phyloP scores from a whole-genome alignment of 2,329 filamentous ascomycete species.

The Cercospora zeina region DNA sequence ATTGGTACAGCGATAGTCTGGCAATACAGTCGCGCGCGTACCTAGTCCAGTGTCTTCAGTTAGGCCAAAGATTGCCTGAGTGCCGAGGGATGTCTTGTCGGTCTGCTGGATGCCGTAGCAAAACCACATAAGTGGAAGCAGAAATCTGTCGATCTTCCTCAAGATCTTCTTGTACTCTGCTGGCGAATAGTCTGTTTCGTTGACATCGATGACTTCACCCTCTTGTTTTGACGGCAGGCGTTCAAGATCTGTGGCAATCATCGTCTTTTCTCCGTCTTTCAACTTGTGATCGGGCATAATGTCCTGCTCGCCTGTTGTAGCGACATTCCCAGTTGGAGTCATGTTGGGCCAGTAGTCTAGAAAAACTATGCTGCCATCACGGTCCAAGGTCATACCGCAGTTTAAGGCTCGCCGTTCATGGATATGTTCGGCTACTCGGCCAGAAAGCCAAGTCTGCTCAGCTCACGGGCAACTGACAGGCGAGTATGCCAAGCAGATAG shows the following conservation, averaged over 20 bases:
- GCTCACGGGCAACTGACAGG: slow-evolving; percentile 15
- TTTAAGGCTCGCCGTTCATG: background rate
- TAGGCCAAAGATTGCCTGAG: slow-evolving; percentile 52
- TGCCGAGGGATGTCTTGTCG: slow-evolving; percentile 47
- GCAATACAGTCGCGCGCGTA: background rate
- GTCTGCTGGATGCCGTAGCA: slow-evolving; percentile 55
- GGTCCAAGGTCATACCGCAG: background rate
- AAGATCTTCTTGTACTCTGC: slow-evolving; percentile 35
- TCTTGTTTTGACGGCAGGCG: slow-evolving; percentile 21
- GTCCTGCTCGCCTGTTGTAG: background rate
- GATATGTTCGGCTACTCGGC: background rate
- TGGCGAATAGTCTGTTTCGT: slow-evolving; percentile 34
- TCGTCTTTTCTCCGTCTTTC: slow-evolving; percentile 22
- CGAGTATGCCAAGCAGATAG: slow-evolving; percentile 19
- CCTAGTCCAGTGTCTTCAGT: slow-evolving; percentile 48
- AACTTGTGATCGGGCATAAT: background rate
- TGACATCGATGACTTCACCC: slow-evolving; percentile 26
- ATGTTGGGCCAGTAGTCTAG: background rate
- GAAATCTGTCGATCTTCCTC: slow-evolving; percentile 49
- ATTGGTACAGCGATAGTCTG: background rate
- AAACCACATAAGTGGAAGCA: slow-evolving; percentile 52
- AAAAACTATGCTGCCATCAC: background rate
- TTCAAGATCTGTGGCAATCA: slow-evolving; percentile 21
- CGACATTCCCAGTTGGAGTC: slow-evolving; percentile 2
- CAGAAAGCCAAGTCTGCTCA: background rate